Evolutionary conservation across 192 early-diverging fungal species (phyloP), one percentile per base, ranked within the genome.

Genomic region (Paraglomus brasilianum): DNA sequence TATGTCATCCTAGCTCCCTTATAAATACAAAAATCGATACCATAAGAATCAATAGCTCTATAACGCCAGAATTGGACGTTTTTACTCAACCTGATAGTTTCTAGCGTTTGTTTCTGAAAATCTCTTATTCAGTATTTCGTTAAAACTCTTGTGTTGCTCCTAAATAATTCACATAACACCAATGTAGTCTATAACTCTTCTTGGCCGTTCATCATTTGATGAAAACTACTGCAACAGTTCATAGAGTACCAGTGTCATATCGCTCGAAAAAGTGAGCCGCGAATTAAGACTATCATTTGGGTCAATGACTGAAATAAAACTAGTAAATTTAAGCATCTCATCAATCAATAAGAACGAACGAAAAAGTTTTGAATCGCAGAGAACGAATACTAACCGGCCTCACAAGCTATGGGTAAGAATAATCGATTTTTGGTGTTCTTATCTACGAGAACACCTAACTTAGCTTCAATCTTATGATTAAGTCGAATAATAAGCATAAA

Each of bases 141-240:
- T 97, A 77, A 92, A 95, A 66, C 85, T 75, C n/a, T 79, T 85
- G 74, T 97, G 94, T 71, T 95, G 93, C 41, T 83, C 87, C 78
- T 80, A 69, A 40, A 41, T 8, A 43, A 22, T 40, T 49, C 3
- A 30, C 30, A 30, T 30, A 30, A 30, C 30, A 30, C 30, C 30
- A 48, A n/a, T 48, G 11, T n/a, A 48, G n/a, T 48, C n/a, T 48
- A 13, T 48, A n/a, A n/a, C n/a, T n/a, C n/a, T n/a, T n/a, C n/a
- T n/a, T n/a, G n/a, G n/a, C n/a, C n/a, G n/a, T n/a, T n/a, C 30
- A 30, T 30, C 30, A 30, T 30, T 30, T 30, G 30, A 30, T 30
- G 30, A 30, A 30, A 30, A 30, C 30, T 30, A 30, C 3, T 30
- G 30, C 30, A 30, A 30, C 30, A 30, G 30, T 30, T 17, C 56